A percentile compares a stretch with the other conserved stretches of the same genome.
These are phyloP conservation scores for Yarrowia sp. DNA, from an alignment of 805 yeast species.

Conservation along the genomic window DNA sequence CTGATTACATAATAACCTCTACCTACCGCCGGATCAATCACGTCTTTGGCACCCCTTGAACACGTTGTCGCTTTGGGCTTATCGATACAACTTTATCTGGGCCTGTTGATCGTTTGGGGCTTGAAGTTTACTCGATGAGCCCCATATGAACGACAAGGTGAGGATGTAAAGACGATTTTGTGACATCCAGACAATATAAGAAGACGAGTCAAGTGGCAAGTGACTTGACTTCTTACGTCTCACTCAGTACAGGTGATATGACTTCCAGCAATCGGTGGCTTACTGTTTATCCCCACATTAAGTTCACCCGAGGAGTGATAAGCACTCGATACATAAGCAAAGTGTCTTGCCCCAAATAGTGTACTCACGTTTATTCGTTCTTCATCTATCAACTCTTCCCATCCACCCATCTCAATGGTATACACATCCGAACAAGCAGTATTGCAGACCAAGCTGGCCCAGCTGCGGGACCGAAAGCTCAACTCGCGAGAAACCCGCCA, in stretches of 20 bases:
- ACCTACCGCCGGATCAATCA: too few relatives aligned
- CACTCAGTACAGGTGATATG: too few relatives aligned
- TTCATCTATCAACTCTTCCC: too few relatives aligned
- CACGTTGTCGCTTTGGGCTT: slow-evolving; percentile 29
- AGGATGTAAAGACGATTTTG: too few relatives aligned
- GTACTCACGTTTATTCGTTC: too few relatives aligned
- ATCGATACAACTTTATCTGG: slow-evolving; percentile 21
- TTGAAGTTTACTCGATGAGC: not conserved
- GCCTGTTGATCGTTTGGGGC: slow-evolving; percentile 2
- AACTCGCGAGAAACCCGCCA: slow-evolving; percentile 43
- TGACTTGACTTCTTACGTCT: too few relatives aligned
- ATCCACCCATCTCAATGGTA: slow-evolving; percentile 33
- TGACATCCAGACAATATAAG: too few relatives aligned
- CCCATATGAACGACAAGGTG: too few relatives aligned
- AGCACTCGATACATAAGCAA: slow-evolving; percentile 25
- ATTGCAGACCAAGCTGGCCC: slow-evolving; percentile 45
- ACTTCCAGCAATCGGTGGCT: too few relatives aligned
- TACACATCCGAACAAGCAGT: slow-evolving; percentile 45
- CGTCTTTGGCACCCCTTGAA: too few relatives aligned
- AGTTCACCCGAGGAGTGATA: slow-evolving; percentile 19
- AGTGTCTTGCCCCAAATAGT: not conserved
- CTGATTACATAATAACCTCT: too few relatives aligned
- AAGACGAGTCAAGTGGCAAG: too few relatives aligned
- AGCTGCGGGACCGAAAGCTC: slow-evolving; percentile 43
- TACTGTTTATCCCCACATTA: not conserved